These are phyloP conservation scores for Volutella citrinella DNA, from an alignment of 2,329 filamentous ascomycete species.

Conservation along the genomic window DNA sequence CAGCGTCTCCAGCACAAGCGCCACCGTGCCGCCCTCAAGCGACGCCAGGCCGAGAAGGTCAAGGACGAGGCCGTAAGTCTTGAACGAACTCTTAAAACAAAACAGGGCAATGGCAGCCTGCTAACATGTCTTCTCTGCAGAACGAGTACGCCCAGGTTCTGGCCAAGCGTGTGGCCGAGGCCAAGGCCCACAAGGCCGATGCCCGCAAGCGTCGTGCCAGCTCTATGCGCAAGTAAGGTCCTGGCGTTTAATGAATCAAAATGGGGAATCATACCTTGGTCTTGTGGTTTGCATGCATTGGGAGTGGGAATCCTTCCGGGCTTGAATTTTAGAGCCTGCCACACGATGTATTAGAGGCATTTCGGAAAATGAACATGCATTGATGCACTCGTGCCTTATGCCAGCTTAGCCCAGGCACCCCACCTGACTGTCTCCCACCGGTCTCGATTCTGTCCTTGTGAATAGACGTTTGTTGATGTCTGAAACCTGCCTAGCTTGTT, in stretches of 20 bases:
- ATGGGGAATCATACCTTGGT: constrained; percentile 35
- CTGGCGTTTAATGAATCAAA: constrained; percentile 34
- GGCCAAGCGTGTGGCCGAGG: constrained; percentile 94
- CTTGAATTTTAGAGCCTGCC: constrained; percentile 30
- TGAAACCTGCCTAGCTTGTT: too few relatives aligned
- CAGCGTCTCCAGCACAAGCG: constrained; percentile 99
- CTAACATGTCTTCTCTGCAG: constrained; percentile 51
- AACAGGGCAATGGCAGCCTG: too few relatives aligned
- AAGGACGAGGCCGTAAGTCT: constrained; percentile 96
- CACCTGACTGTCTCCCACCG: too few relatives aligned
- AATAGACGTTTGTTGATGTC: constrained; percentile 1
- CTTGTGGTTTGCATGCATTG: constrained; percentile 41
- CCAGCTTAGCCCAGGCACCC: too few relatives aligned
- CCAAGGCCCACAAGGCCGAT: constrained; percentile 91
- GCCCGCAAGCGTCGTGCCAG: constrained; percentile 94
- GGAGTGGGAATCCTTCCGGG: constrained; percentile 37
- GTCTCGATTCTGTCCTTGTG: constrained; percentile 8
- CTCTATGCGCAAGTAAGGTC: constrained; percentile 83
- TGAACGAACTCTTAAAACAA: too few relatives aligned
- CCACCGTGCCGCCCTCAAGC: constrained; percentile 96
- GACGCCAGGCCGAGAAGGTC: constrained; percentile 91
- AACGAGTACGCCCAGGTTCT: constrained; percentile 96
- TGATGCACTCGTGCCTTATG: constrained; percentile 26
- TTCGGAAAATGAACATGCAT: constrained; percentile 33
- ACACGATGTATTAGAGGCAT: constrained; percentile 39